Base-by-base conservation (phyloP, 169 alveolate species). In the Babesia caballi region DNA sequence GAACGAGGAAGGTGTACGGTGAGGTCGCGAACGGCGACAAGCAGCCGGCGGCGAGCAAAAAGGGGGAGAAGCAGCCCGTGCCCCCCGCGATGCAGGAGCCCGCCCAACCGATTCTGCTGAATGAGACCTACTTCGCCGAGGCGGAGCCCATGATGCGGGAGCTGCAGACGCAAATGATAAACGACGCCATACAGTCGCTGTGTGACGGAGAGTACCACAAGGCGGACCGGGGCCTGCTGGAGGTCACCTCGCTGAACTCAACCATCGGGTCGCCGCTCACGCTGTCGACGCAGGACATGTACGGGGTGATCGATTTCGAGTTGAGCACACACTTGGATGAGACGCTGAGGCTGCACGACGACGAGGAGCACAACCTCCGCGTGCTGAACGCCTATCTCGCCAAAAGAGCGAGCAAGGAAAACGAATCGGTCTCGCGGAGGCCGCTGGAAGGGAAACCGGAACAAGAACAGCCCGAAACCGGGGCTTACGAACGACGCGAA, bases 1-100 rank as follows among this genome's bases (percentile, higher is more conserved):
- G 96, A 8, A 33, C 17, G 11, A 21, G 52, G 2, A 65, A 67
- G 54, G 58, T 51, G 2, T 4, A 19, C 30, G 23, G 19, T n/a
- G 33, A 23, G 42, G 14, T 1, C 4, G n/a, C 42, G 21, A 14
- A 25, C 61, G 40, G 23, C 41, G 54, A 59, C 23, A 59, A 41
- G 56, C 3, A 17, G 40, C 61, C 61, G 25, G 15, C 23, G 47
- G 53, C 30, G 30, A 49, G 19, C 36, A 30, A 12, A 19, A 21
- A 30, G 28, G 17, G 25, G 60, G 33, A 27, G 25, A 9, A 35
- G 14, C 44, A 38, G 15, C 3, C 4, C 15, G 44, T 5, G 2
- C 44, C 44, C 3, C n/a, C 44, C n/a, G 44, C 44, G 44, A 17
- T 5, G 12, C 44, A 5, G 35, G 56, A 7, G 54, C 32, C 2